Evolutionary conservation across 1,284 basidiomycete genomes (phyloP).

Genomic region (Apiotrichum laibachii): DNA sequence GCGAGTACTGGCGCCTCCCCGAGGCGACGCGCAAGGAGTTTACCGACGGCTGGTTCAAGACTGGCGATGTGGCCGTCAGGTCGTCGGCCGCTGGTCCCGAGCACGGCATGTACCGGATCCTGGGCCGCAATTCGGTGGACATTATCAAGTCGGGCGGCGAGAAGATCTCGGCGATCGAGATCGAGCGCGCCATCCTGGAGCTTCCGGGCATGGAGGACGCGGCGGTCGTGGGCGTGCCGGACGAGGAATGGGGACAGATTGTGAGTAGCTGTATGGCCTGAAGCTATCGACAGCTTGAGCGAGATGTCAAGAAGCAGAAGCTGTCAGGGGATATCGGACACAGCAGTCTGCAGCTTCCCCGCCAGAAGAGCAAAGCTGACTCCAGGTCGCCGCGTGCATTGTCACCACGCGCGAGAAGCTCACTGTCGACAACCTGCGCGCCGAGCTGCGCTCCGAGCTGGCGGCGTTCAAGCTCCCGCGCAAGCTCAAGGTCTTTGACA

Average conservation of each 20-base stretch:
- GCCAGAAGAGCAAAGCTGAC: too few relatives aligned
- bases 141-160: slow-evolving; percentile 48
- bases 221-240: slow-evolving; percentile 44
- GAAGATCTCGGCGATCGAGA: slow-evolving; percentile 47
- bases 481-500: slow-evolving; percentile 35
- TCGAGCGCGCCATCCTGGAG: slow-evolving; percentile 43
- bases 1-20: slow-evolving; percentile 44
- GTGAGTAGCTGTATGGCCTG: slow-evolving; percentile 22
- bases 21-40: slow-evolving; percentile 41
- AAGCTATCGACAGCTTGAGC: background rate
- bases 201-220: slow-evolving; percentile 41
- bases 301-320: too few relatives aligned
- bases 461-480: slow-evolving; percentile 46
- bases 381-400: slow-evolving; percentile 29
- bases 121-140: slow-evolving; percentile 39
- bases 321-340: too few relatives aligned
- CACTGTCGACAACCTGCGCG: slow-evolving; percentile 23
- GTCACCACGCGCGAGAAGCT: slow-evolving; percentile 24
- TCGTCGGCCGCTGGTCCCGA: slow-evolving; percentile 23
- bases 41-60: slow-evolving; percentile 47
- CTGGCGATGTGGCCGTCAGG: slow-evolving; percentile 45
- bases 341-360: too few relatives aligned
- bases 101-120: slow-evolving; percentile 32
- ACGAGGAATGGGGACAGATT: slow-evolving; percentile 47
- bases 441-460: slow-evolving; percentile 31